Evolutionary conservation across 805 yeast genomes (phyloP).

Genomic region (Zygosaccharomyces lentus): DNA sequence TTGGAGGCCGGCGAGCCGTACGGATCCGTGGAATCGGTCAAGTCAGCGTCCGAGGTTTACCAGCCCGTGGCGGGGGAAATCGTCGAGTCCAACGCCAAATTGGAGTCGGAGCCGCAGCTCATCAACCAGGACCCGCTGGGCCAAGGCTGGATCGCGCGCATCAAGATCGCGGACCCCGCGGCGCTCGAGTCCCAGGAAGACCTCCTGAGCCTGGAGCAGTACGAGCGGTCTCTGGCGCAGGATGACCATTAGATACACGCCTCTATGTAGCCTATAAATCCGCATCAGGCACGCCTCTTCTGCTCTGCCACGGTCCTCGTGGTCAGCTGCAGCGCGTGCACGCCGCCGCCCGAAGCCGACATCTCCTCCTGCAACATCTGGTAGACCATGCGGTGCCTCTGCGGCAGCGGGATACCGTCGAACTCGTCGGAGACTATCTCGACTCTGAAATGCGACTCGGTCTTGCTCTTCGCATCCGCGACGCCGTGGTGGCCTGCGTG

Average conservation of each 20-base stretch:
- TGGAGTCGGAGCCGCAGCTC: slow-evolving; percentile 69
- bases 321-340: slow-evolving; percentile 84
- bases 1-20: slow-evolving; percentile 72
- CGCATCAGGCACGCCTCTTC: slow-evolving; percentile 11
- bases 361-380: slow-evolving; percentile 67
- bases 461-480: slow-evolving; percentile 62
- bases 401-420: slow-evolving; percentile 58
- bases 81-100: slow-evolving; percentile 59
- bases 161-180: slow-evolving; percentile 49
- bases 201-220: slow-evolving; percentile 52
- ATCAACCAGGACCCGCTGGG: slow-evolving; percentile 91
- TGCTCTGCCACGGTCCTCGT: slow-evolving; percentile 70
- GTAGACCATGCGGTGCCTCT: slow-evolving; percentile 76
- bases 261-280: neutral
- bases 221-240: slow-evolving; percentile 55
- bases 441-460: slow-evolving; percentile 80
- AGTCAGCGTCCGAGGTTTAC: slow-evolving; percentile 89
- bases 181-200: slow-evolving; percentile 43
- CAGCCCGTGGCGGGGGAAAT: slow-evolving; percentile 80
- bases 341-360: slow-evolving; percentile 46
- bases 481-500: slow-evolving; percentile 86
- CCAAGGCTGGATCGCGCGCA: slow-evolving; percentile 85
- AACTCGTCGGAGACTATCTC: slow-evolving; percentile 69
- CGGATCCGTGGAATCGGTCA: slow-evolving; percentile 93
- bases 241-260: slow-evolving; percentile 35